These are phyloP conservation scores for Botrytis squamosa DNA, from an alignment of 2,329 filamentous ascomycete genomes.

Conservation along the genomic window DNA sequence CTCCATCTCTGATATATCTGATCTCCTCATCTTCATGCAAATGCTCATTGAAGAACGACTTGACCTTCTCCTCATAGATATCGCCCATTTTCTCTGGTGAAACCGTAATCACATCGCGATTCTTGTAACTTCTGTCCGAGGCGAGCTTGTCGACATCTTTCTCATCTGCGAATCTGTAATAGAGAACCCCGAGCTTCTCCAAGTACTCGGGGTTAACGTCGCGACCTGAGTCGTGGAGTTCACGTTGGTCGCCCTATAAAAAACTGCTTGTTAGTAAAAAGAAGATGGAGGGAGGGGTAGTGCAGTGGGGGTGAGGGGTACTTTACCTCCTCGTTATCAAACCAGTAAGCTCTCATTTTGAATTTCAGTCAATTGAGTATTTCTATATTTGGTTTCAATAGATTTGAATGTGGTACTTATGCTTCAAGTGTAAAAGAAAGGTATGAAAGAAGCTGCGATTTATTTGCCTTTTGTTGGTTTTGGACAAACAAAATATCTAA, in stretches of 20 bases:
- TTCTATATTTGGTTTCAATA: not conserved
- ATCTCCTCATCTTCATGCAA: slow-evolving; percentile 99
- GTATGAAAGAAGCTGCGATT: not conserved
- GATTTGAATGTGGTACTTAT: not conserved
- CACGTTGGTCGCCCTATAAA: slow-evolving; percentile 83
- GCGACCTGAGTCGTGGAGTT: slow-evolving; percentile 81
- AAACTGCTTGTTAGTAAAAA: slow-evolving; percentile 22
- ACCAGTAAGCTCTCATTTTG: slow-evolving; percentile 70
- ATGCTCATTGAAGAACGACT: slow-evolving; percentile 91
- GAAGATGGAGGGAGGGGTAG: slow-evolving; percentile 17
- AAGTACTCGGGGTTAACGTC: slow-evolving; percentile 65
- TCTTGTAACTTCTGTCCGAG: slow-evolving; percentile 76
- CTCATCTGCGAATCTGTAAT: slow-evolving; percentile 66
- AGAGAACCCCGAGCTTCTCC: slow-evolving; percentile 73
- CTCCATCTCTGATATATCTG: slow-evolving; percentile 83
- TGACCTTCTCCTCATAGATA: slow-evolving; percentile 89
- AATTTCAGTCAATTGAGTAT: not conserved
- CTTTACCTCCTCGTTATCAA: slow-evolving; percentile 61
- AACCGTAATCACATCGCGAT: slow-evolving; percentile 89
- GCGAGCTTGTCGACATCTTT: slow-evolving; percentile 73
- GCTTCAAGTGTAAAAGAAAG: not conserved
- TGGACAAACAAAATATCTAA: not conserved
- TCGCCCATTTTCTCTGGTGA: slow-evolving; percentile 83
- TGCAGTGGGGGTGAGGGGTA: slow-evolving; percentile 19
- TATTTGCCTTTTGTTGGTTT: slow-evolving; percentile 1